Conservation (phyloP, 768 basidiomycete genomes). For the Suillus weaverae region DNA sequence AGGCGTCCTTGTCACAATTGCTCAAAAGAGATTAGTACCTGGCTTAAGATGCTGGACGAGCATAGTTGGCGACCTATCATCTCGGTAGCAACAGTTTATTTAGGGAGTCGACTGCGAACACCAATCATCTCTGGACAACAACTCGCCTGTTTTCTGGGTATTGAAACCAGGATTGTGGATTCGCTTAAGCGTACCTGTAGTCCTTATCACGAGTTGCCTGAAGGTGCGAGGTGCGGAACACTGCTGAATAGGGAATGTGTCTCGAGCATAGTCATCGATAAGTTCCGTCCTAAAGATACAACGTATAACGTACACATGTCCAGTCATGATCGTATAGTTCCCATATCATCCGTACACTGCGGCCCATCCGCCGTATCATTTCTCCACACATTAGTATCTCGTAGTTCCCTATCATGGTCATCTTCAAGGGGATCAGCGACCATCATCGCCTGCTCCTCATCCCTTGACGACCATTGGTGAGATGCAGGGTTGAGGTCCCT, state of each 20-base stretch:
- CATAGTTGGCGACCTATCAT: not conserved
- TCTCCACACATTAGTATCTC: not conserved
- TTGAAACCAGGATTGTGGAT: not conserved
- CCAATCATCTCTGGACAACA: conserved; percentile 2
- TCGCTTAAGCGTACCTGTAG: not conserved
- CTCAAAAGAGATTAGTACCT: not conserved
- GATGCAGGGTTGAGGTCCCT: conserved; percentile 23
- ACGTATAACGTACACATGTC: not conserved
- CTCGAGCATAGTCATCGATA: not conserved
- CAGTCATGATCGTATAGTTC: conserved; percentile 1
- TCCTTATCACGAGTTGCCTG: not conserved
- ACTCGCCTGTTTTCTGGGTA: not conserved
- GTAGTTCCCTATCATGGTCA: conserved; percentile 7
- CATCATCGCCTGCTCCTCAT: conserved; percentile 30
- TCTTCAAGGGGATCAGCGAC: conserved; percentile 27
- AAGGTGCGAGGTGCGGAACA: not conserved
- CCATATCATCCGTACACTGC: not conserved
- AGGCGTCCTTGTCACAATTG: not conserved
- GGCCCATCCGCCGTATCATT: not conserved
- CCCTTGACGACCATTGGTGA: conserved; percentile 34
- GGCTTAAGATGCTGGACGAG: not conserved
- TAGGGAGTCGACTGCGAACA: not conserved
- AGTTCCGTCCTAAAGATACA: conserved; percentile 4
- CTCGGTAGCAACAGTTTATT: not conserved
- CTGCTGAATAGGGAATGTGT: not conserved